Percentiles rank a stretch among this genome's conserved stretches.
phyloP scores from a whole-genome alignment of 805 yeast genomes.

The Yarrowia alimentaria region DNA sequence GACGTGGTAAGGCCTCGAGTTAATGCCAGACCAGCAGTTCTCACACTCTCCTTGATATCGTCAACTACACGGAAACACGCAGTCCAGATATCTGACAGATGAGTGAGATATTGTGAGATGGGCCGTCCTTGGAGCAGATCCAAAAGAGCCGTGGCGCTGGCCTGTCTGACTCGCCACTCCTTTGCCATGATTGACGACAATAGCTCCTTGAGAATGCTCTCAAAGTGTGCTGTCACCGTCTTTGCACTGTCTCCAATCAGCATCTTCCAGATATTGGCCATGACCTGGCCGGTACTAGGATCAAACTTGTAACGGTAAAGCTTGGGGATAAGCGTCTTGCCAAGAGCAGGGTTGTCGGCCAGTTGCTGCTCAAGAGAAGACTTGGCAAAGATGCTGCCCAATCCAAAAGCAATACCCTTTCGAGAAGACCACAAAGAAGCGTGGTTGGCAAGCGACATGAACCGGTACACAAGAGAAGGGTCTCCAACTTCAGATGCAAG shows the following conservation, averaged over 20 bases:
- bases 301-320: slow-evolving; percentile 82
- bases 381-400: slow-evolving; percentile 80
- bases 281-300: slow-evolving; percentile 77
- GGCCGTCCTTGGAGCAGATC: slow-evolving; percentile 67
- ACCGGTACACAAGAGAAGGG: slow-evolving; percentile 88
- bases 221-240: slow-evolving; percentile 54
- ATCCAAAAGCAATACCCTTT: slow-evolving; percentile 91
- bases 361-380: slow-evolving; percentile 66
- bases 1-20: slow-evolving; percentile 64
- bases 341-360: slow-evolving; percentile 51
- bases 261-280: slow-evolving; percentile 85
- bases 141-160: slow-evolving; percentile 67
- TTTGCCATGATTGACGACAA: slow-evolving; percentile 66
- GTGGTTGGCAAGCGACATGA: slow-evolving; percentile 86
- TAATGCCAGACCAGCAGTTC: slow-evolving; percentile 71
- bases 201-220: slow-evolving; percentile 61
- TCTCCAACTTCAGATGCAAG: slow-evolving; percentile 95
- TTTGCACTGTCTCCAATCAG: slow-evolving; percentile 57
- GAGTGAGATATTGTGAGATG: slow-evolving; percentile 46
- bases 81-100: slow-evolving; percentile 65
- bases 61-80: slow-evolving; percentile 88
- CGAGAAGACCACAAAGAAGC: slow-evolving; percentile 90
- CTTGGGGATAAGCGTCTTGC: slow-evolving; percentile 71
- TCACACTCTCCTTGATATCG: slow-evolving; percentile 90
- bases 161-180: slow-evolving; percentile 94